phyloP scores from a whole-genome alignment of 805 yeast species.

The Metschnikowia arizonensis region DNA sequence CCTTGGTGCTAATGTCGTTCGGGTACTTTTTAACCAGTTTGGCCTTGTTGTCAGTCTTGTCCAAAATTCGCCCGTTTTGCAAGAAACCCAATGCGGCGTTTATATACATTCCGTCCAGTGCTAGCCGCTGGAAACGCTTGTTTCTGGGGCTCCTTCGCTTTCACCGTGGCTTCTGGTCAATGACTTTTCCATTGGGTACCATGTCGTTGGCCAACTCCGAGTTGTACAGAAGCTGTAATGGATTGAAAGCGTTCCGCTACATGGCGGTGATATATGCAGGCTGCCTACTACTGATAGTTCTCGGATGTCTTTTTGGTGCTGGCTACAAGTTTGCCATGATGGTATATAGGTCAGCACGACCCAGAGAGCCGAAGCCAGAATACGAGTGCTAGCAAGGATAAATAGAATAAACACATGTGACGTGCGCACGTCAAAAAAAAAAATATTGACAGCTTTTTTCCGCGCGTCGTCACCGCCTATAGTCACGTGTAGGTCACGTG shows the following conservation, averaged over 20 bases:
- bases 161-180: constrained; percentile 55
- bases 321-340: constrained; percentile 19
- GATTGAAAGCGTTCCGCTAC: constrained; percentile 56
- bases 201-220: constrained; percentile 57
- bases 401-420: no score
- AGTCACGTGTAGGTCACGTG: neutral
- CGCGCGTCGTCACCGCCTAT: no score
- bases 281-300: constrained; percentile 42
- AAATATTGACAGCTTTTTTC: no score
- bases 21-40: constrained; percentile 50
- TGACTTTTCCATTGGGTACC: constrained; percentile 85
- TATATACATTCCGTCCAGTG: constrained; percentile 17
- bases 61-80: constrained; percentile 40
- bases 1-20: constrained; percentile 43
- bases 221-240: constrained; percentile 33
- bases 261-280: constrained; percentile 59
- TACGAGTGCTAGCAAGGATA: neutral
- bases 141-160: constrained; percentile 22
- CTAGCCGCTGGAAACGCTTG: constrained; percentile 7
- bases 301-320: constrained; percentile 32
- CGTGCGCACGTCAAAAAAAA: no score
- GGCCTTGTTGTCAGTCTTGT: constrained; percentile 36
- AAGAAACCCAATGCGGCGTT: constrained; percentile 22
- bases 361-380: neutral
- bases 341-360: constrained; percentile 2